Conservation (phyloP, 352 stramenopile species). For the Phytopythium delawarense region DNA sequence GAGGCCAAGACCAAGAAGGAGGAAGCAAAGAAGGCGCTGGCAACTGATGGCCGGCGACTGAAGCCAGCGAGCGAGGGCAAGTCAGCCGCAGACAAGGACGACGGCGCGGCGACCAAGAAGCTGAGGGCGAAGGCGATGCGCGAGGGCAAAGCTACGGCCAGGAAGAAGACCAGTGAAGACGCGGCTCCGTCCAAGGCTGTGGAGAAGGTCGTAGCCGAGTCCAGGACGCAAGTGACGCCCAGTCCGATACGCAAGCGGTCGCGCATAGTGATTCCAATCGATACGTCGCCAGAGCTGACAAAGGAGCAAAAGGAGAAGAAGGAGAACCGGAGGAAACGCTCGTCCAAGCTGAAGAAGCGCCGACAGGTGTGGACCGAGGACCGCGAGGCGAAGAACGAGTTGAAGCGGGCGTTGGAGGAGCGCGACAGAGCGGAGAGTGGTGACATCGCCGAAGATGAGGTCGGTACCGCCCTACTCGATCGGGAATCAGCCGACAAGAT, state of each 20-base stretch:
- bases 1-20: not conserved
- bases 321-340: not conserved
- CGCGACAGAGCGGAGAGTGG: not conserved
- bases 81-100: not conserved
- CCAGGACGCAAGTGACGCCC: slow-evolving; percentile 2
- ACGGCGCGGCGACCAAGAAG: not conserved
- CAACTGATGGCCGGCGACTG: not conserved
- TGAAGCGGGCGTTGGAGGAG: not conserved
- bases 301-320: not conserved
- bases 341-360: not conserved
- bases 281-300: not conserved
- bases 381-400: not conserved
- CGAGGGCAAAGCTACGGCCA: not conserved
- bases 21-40: not conserved
- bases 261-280: not conserved
- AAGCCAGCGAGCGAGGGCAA: not conserved
- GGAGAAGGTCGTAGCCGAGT: not conserved
- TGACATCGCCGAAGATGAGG: not conserved
- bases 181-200: not conserved
- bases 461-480: not conserved
- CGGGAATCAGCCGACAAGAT: not conserved
- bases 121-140: not conserved
- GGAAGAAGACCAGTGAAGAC: not conserved
- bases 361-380: not conserved
- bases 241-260: slow-evolving; percentile 2